These are phyloP conservation scores for Ganoderma meredithae DNA, from an alignment of 1,284 basidiomycete genomes.

Conservation along the genomic window DNA sequence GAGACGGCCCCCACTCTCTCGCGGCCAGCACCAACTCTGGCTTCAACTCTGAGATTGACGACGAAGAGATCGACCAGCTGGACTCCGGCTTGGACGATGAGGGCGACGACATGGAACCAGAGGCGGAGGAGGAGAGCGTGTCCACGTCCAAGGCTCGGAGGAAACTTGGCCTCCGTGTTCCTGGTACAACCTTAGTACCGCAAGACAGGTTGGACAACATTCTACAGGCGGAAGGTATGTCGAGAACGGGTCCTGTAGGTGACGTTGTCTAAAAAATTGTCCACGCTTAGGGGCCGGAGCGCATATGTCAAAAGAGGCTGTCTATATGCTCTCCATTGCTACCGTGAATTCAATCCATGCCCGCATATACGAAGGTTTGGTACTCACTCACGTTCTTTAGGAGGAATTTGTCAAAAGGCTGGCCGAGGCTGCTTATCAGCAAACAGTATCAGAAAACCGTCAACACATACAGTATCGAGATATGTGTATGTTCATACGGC, in stretches of 20 bases:
- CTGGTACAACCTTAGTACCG: conserved; percentile 69
- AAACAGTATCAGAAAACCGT: conserved; percentile 60
- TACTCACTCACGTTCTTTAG: conserved; percentile 44
- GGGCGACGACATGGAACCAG: conserved; percentile 45
- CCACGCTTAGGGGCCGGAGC: conserved; percentile 46
- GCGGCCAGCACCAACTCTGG: conserved; percentile 30
- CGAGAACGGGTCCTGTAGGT: neutral
- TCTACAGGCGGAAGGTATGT: conserved; percentile 72
- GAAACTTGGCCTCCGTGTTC: conserved; percentile 55
- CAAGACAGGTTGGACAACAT: conserved; percentile 70
- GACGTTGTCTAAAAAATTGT: neutral
- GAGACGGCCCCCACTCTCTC: conserved; percentile 29
- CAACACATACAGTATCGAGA: conserved; percentile 68
- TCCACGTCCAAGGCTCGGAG: conserved; percentile 41
- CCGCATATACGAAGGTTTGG: too few species aligned
- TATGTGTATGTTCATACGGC: conserved; percentile 58
- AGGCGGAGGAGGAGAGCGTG: conserved; percentile 31
- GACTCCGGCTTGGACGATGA: conserved; percentile 61
- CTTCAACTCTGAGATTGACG: conserved; percentile 43
- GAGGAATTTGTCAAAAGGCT: conserved; percentile 81
- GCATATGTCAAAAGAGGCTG: conserved; percentile 75
- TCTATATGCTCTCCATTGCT: conserved; percentile 73
- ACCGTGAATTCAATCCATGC: conserved; percentile 56
- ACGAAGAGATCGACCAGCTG: conserved; percentile 68
- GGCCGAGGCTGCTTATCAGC: conserved; percentile 62